Base-by-base conservation (phyloP, 2,329 filamentous ascomycete genomes). In the Aspergillus vadensis region DNA sequence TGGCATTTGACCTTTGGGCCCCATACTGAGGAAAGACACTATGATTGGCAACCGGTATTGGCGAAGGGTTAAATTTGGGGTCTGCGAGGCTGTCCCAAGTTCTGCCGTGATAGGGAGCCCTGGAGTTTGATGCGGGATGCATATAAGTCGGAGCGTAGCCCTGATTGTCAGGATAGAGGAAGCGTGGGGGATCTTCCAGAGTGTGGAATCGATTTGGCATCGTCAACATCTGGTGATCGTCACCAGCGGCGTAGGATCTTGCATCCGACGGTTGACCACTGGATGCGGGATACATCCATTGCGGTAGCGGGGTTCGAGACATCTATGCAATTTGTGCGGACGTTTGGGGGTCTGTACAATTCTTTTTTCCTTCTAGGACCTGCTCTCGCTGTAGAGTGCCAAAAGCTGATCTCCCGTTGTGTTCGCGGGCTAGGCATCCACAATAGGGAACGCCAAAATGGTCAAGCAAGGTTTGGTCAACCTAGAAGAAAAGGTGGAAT, bases 291-390 rank as follows among this genome's bases (percentile, higher is more conserved):
- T 68, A 64, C 54, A 63, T 71, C 68, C 69, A 68, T 69, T 70
- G 67, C 55, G 68, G 66, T 17, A 69, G 66, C 39, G 72, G 69
- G 52, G 68, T 61, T 63, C 64, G 67, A 64, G 73, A 74, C 72
- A 74, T 75, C 68, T 71, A 69, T 67, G 57, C 51, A 38, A 54
- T 55, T 61, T 50, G 60, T 8, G 14, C 54, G 52, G 57, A 58
- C 57, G 44, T 60, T 50, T 9, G n/a, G 30, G 43, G 39, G 51
- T n/a, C 36, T 19, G 43, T 15, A 41, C 23, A 25, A 19, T 10
- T 36, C 30, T 27, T 56, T 19, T 23, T 36, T 44, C 36, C 39
- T 25, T 47, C 30, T 21, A 30, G 36, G 52, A n/a, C 36, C n/a
- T 55, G 23, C 17, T 12, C 39, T 32, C 6, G 30, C 44, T n/a